Evolutionary conservation across 495 filamentous ascomycete genomes (phyloP).

Genomic region (Physcia stellaris): DNA sequence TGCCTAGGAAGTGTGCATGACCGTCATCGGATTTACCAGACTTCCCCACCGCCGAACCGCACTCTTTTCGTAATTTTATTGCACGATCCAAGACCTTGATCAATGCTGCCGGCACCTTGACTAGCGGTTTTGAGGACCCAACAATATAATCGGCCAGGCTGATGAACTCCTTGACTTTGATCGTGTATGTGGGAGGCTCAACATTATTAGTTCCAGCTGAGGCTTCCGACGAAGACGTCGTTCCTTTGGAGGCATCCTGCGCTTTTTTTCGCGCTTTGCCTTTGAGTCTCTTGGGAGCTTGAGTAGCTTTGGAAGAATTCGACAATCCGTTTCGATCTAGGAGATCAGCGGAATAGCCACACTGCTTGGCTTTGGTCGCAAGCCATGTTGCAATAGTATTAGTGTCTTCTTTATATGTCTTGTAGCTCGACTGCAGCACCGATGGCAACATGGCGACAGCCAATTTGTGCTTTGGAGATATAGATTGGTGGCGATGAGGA

Average conservation of each 20-base stretch:
- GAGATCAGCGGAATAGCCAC: conserved; percentile 18
- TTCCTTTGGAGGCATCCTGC: conserved; percentile 7
- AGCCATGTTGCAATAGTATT: conserved; percentile 35
- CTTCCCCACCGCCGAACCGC: conserved; percentile 7
- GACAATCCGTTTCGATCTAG: not conserved
- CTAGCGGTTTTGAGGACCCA: not conserved
- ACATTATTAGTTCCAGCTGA: not conserved
- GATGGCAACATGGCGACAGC: conserved; percentile 23
- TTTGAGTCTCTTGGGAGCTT: conserved; percentile 15
- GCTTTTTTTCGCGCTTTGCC: conserved; percentile 22
- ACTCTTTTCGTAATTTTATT: conserved; percentile 8
- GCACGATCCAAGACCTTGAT: conserved; percentile 4
- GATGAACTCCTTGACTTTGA: conserved; percentile 26
- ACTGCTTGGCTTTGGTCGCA: conserved; percentile 28
- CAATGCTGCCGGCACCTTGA: conserved; percentile 14
- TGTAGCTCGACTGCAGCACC: conserved; percentile 27
- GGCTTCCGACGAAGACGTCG: not conserved
- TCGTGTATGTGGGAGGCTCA: conserved; percentile 15
- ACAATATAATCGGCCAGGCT: conserved; percentile 25
- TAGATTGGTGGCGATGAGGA: too few relatives aligned
- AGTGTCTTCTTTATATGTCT: conserved; percentile 36
- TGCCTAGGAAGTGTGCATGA: conserved; percentile 23
- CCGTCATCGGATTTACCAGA: conserved; percentile 11
- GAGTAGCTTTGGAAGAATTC: conserved; percentile 3
- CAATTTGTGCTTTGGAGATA: too few relatives aligned